Percentiles rank a stretch among this genome's conserved stretches.
phyloP scores from a whole-genome alignment of 2,329 filamentous ascomycete species.

The Penicillium verrucosum region DNA sequence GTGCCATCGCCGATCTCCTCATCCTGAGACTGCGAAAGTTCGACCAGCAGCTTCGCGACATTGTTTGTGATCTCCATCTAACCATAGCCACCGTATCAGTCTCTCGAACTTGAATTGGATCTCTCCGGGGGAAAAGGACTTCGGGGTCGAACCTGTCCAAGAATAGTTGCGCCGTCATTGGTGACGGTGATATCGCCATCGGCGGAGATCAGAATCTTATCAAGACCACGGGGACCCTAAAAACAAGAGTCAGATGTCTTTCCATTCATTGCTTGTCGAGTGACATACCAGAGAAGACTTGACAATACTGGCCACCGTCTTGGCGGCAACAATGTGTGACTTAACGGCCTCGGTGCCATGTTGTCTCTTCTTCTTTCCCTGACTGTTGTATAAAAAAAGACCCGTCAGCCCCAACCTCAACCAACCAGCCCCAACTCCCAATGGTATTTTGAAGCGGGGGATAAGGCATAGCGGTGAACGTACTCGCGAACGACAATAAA shows the following conservation, averaged over 20 bases:
- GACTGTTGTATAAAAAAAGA: slow-evolving; percentile 52
- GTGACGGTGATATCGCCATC: slow-evolving; percentile 99
- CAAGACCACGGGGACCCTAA: slow-evolving; percentile 83
- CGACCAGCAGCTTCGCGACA: slow-evolving; percentile 92
- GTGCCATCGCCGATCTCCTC: slow-evolving; percentile 99
- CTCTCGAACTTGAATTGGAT: neutral
- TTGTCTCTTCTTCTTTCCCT: slow-evolving; percentile 95
- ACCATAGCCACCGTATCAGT: slow-evolving; percentile 16
- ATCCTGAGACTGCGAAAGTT: slow-evolving; percentile 97
- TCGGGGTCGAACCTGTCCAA: slow-evolving; percentile 60
- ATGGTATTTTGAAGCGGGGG: slow-evolving; percentile 4
- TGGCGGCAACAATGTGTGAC: slow-evolving; percentile 93
- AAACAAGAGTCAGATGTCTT: slow-evolving; percentile 9
- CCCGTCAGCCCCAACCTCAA: slow-evolving; percentile 25
- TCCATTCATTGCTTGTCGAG: neutral
- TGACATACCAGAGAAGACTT: slow-evolving; percentile 76
- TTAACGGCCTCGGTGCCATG: slow-evolving; percentile 97
- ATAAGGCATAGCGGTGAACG: slow-evolving; percentile 39
- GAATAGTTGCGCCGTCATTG: slow-evolving; percentile 96
- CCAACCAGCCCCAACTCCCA: slow-evolving; percentile 1
- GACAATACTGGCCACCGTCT: slow-evolving; percentile 94
- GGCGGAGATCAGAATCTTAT: slow-evolving; percentile 98
- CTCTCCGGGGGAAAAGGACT: slow-evolving; percentile 7
- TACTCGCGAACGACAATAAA: slow-evolving; percentile 99
- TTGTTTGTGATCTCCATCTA: slow-evolving; percentile 99